Conservation (phyloP, 495 filamentous ascomycete species). For the Podospora didyma region DNA sequence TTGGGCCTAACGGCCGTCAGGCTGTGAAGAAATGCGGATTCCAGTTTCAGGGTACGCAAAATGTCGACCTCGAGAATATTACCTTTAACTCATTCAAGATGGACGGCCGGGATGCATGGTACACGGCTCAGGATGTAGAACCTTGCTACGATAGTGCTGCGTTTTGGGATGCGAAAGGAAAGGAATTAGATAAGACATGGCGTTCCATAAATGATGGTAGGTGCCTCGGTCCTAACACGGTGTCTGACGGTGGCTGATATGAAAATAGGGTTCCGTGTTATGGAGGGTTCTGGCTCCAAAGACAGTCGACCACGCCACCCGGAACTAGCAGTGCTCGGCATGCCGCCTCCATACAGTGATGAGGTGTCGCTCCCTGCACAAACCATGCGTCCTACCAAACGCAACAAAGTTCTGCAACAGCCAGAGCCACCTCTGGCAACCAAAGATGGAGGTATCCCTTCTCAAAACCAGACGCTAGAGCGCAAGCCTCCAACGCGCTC, state of each 20-base stretch:
- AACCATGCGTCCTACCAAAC: too few species aligned
- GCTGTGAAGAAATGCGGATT: background rate
- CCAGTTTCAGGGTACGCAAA: background rate
- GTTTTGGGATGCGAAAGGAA: background rate
- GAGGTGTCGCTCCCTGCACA: too few species aligned
- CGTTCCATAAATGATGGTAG: background rate
- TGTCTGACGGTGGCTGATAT: background rate
- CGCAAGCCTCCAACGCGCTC: too few species aligned
- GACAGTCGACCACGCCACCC: background rate
- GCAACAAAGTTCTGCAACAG: too few species aligned
- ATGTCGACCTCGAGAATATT: background rate
- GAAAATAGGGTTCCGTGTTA: background rate
- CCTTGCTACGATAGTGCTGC: background rate
- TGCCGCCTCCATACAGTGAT: too few species aligned
- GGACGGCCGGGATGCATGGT: background rate
- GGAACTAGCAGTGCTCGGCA: background rate
- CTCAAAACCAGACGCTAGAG: too few species aligned
- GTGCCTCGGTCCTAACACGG: background rate
- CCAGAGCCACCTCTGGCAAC: too few species aligned
- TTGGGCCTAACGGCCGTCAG: background rate
- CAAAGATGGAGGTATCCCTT: too few species aligned
- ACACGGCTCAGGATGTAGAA: background rate
- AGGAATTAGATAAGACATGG: background rate
- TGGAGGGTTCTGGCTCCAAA: background rate
- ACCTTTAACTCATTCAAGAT: background rate